Base-by-base conservation (phyloP, 2,329 filamentous ascomycete species). In the Stagonosporopsis tanaceti region DNA sequence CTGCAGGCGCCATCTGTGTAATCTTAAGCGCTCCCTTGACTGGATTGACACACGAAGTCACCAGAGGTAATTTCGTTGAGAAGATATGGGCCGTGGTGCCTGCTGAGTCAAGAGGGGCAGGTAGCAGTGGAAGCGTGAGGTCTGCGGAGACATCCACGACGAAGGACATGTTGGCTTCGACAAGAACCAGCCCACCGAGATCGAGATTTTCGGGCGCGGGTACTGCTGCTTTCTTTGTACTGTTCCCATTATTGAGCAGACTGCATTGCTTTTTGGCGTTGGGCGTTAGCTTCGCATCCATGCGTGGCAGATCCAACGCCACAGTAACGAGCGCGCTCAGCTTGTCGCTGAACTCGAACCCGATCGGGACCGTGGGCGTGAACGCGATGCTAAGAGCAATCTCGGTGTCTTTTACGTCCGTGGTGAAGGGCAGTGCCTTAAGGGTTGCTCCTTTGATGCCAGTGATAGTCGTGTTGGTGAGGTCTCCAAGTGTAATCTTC, bases 291-390 rank as follows among this genome's bases (percentile, higher is more conserved):
- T 62, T 66, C 24, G 68, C 67, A 24, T 70, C 67, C 22, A 77
- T 59, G 20, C 67, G 66, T 27, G 74, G 74, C 15, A 76, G 61
- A 35, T 75, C 65, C 57, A 77, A 61, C 40, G 67, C 68, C 9
- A 73, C 58, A 9, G 63, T 64, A 12, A 73, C 68, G 30, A 69
- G 63, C 25, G 68, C 69, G 14, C 63, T 67, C 6, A 73, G 54
- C 37, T 66, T 57, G 39, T 68, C 61, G 41, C 70, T 53, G 57
- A 78, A 74, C 27, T 68, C 60, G 57, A 77, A 75, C 12, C 71
- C 73, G 22, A 77, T 67, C 7, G 75, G 72, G 28, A 78, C 69
- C 32, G 66, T 63, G 4, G 75, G 75, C 17, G 61, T 57, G 53
- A 77, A 75, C 4, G 66, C 72, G 17, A 69, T 55, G 38, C 65